phyloP scores from a whole-genome alignment of 148 eudicot species.

The Heliosperma pusillum region DNA sequence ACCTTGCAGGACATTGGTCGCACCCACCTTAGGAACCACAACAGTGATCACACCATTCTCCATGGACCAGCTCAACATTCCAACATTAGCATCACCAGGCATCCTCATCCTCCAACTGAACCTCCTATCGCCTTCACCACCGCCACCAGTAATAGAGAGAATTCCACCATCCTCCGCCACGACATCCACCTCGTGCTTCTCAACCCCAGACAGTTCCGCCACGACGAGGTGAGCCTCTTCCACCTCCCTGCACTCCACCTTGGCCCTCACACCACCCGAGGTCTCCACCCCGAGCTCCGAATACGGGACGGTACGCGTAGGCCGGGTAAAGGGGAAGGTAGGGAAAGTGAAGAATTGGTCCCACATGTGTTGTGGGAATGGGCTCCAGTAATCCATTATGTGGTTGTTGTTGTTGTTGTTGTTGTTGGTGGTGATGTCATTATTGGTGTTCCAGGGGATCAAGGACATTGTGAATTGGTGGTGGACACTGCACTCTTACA shows the following conservation, averaged over 20 bases:
- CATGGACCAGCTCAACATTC: constrained; percentile 25
- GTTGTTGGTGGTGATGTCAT: neutral
- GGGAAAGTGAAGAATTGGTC: constrained; percentile 26
- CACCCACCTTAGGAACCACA: constrained; percentile 32
- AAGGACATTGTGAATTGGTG: constrained; percentile 28
- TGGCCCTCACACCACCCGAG: constrained; percentile 22
- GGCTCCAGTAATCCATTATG: neutral
- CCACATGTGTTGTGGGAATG: constrained; percentile 31
- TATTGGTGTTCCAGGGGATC: constrained; percentile 26
- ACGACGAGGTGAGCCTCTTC: constrained; percentile 36
- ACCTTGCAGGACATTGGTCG: neutral
- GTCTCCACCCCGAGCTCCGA: constrained; percentile 35
- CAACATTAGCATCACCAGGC: constrained; percentile 27
- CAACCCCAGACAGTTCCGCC: constrained; percentile 29
- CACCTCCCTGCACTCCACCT: constrained; percentile 37
- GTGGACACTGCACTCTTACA: neutral
- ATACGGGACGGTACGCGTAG: constrained; percentile 29
- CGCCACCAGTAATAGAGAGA: constrained; percentile 23
- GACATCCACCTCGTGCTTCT: constrained; percentile 26
- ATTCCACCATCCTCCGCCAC: constrained; percentile 19
- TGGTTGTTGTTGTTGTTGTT: neutral
- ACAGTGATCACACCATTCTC: constrained; percentile 40
- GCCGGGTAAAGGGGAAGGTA: constrained; percentile 18
- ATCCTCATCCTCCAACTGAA: constrained; percentile 32
- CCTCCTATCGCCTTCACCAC: constrained; percentile 12